Conservation (phyloP, 805 yeast species). For the Ogataea thermomethanolica region DNA sequence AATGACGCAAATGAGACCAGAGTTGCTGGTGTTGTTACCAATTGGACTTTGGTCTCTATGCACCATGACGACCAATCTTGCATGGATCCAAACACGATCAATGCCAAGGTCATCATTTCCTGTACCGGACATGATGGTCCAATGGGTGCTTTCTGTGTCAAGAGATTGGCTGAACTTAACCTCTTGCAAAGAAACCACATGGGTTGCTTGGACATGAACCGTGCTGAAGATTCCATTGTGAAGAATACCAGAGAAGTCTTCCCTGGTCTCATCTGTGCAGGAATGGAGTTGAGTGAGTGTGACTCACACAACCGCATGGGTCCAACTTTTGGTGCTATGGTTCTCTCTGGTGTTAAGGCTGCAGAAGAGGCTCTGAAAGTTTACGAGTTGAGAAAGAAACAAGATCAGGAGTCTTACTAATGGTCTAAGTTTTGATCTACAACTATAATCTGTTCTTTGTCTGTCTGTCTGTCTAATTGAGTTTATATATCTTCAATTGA, state of each 20-base stretch:
- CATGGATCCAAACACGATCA: constrained; percentile 81
- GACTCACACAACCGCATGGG: constrained; percentile 83
- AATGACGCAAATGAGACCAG: constrained; percentile 57
- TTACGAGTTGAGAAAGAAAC: constrained; percentile 29
- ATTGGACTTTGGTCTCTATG: constrained; percentile 76
- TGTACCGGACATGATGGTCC: constrained; percentile 85
- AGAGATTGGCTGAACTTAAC: constrained; percentile 57
- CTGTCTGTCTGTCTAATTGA: constrained; percentile 13
- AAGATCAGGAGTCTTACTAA: constrained; percentile 21
- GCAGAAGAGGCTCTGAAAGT: constrained; percentile 47
- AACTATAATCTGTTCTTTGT: constrained; percentile 20
- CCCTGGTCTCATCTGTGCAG: constrained; percentile 63
- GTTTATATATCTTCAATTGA: background rate
- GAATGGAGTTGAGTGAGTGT: constrained; percentile 77
- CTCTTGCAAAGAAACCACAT: constrained; percentile 51
- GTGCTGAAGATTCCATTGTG: constrained; percentile 73
- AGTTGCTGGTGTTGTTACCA: constrained; percentile 77
- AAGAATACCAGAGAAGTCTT: constrained; percentile 62
- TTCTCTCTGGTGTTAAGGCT: constrained; percentile 72
- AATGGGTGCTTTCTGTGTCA: constrained; percentile 75
- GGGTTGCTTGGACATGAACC: constrained; percentile 78
- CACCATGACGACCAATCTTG: constrained; percentile 75
- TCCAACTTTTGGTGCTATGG: constrained; percentile 83
- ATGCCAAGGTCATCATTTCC: constrained; percentile 59
- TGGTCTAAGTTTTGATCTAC: background rate